Conservation (phyloP, 768 basidiomycete genomes). For the Mycena galopus region DNA sequence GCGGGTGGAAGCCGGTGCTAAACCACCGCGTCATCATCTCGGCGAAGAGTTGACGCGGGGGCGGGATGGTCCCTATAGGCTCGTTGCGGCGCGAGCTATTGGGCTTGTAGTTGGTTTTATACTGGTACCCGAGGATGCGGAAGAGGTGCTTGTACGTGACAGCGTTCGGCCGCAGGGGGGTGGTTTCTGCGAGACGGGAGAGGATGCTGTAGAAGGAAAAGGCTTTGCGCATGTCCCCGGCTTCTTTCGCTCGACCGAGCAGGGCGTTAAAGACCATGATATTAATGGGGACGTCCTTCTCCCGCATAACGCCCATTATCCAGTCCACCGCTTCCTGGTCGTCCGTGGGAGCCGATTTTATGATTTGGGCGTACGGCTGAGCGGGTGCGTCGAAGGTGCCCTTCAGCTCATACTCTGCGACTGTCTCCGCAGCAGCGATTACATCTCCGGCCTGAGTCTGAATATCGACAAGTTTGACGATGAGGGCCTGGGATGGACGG, state of each 20-base stretch:
- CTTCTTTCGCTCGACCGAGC: conserved; percentile 54
- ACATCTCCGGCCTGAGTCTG: conserved; percentile 50
- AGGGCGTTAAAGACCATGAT: conserved; percentile 63
- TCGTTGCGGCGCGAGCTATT: conserved; percentile 37
- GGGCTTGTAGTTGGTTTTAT: conserved; percentile 30
- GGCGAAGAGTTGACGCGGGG: conserved; percentile 58
- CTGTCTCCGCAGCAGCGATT: conserved; percentile 45
- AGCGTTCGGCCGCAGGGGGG: conserved; percentile 53
- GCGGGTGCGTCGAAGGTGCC: conserved; percentile 22
- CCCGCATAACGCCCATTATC: conserved; percentile 55
- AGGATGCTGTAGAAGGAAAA: conserved; percentile 60
- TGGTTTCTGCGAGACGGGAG: conserved; percentile 45
- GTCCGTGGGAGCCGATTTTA: conserved; percentile 47
- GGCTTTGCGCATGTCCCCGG: conserved; percentile 48
- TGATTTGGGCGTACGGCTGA: conserved; percentile 54
- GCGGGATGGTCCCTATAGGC: conserved; percentile 37
- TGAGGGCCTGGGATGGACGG: conserved; percentile 46
- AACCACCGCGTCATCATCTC: conserved; percentile 55
- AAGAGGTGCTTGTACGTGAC: conserved; percentile 62
- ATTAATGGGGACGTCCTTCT: conserved; percentile 53
- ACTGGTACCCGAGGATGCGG: conserved; percentile 42
- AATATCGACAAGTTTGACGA: conserved; percentile 54
- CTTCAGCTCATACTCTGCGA: conserved; percentile 39
- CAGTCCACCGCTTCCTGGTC: conserved; percentile 48
- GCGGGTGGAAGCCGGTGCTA: conserved; percentile 29